A percentile compares a stretch with the other conserved stretches of the same genome.
Evolutionary conservation across 441 rosid species (phyloP).

Genomic region (Breynia disticha): DNA sequence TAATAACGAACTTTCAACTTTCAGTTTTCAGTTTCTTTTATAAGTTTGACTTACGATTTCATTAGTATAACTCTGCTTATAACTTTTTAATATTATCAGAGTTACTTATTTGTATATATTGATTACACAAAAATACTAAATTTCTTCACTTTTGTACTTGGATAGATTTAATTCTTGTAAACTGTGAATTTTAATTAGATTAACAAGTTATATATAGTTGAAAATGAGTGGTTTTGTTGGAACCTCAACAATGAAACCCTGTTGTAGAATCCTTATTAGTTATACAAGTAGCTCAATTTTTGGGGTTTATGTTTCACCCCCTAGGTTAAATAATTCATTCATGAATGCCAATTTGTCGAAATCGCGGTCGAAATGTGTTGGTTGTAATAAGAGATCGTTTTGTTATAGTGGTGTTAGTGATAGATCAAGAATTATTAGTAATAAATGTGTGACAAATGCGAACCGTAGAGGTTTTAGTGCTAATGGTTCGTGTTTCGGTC

Average conservation of each 20-base stretch:
- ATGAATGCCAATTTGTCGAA: conserved; percentile 43
- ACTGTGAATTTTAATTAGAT: too few relatives aligned
- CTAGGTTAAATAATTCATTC: conserved; percentile 18
- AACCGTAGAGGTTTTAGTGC: too few relatives aligned
- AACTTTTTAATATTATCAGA: conserved; percentile 14
- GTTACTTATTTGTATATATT: not conserved
- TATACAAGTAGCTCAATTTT: conserved; percentile 43
- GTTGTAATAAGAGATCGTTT: too few relatives aligned
- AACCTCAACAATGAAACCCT: conserved; percentile 68
- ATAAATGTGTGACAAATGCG: too few relatives aligned
- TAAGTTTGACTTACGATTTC: not conserved
- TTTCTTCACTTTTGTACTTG: not conserved
- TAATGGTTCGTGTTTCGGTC: conserved; percentile 21
- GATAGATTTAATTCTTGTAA: not conserved
- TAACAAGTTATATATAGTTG: not conserved
- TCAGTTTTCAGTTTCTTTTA: not conserved
- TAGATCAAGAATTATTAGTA: too few relatives aligned
- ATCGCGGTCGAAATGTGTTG: too few relatives aligned
- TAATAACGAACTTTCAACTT: conserved; percentile 4
- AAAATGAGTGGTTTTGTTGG: conserved; percentile 58
- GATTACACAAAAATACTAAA: not conserved
- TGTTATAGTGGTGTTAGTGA: too few relatives aligned
- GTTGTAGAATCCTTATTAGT: conserved; percentile 53
- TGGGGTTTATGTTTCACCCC: conserved; percentile 29
- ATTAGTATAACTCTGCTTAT: conserved; percentile 4